A percentile compares a stretch with the other conserved stretches of the same genome.
phyloP scores from a whole-genome alignment of 192 early-diverging fungal genomes.

The Dissophora globulifera region DNA sequence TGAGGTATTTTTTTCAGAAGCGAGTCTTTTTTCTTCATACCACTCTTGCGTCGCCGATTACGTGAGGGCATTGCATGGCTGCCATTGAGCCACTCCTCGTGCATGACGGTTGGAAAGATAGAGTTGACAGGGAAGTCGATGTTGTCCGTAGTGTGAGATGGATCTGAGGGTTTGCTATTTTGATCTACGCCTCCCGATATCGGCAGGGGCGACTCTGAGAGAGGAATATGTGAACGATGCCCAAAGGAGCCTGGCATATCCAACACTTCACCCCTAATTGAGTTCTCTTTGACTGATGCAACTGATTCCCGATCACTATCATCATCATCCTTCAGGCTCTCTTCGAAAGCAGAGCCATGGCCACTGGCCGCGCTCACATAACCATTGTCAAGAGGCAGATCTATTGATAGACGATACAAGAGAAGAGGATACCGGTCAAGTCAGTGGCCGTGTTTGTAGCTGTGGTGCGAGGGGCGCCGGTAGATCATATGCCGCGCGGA shows the following conservation, averaged over 20 bases:
- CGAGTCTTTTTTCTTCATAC: slow-evolving; percentile 16
- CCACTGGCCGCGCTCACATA: slow-evolving; percentile 79
- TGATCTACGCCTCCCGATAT: background rate
- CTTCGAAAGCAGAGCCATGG: slow-evolving; percentile 64
- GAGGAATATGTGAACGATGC: slow-evolving; percentile 47
- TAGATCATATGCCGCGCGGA: slow-evolving; percentile 13
- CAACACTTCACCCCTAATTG: background rate
- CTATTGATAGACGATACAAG: slow-evolving; percentile 26
- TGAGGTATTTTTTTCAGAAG: no score
- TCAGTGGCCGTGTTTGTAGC: background rate
- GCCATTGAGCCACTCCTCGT: slow-evolving; percentile 14
- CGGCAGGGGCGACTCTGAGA: slow-evolving; percentile 34
- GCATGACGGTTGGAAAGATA: slow-evolving; percentile 35
- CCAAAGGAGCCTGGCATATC: slow-evolving; percentile 45
- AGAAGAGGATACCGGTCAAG: slow-evolving; percentile 5
- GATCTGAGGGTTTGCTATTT: background rate
- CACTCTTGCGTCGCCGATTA: slow-evolving; percentile 27
- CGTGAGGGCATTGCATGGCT: background rate
- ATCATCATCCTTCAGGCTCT: slow-evolving; percentile 43
- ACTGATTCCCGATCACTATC: slow-evolving; percentile 56
- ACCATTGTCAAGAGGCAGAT: slow-evolving; percentile 56
- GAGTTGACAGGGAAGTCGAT: slow-evolving; percentile 22
- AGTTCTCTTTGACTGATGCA: slow-evolving; percentile 15
- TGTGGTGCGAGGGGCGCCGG: background rate
- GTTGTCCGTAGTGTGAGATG: background rate